Evolutionary conservation across 768 basidiomycete species (phyloP), one percentile per base, ranked within the genome.

Genomic region (Tylopilus sp.): DNA sequence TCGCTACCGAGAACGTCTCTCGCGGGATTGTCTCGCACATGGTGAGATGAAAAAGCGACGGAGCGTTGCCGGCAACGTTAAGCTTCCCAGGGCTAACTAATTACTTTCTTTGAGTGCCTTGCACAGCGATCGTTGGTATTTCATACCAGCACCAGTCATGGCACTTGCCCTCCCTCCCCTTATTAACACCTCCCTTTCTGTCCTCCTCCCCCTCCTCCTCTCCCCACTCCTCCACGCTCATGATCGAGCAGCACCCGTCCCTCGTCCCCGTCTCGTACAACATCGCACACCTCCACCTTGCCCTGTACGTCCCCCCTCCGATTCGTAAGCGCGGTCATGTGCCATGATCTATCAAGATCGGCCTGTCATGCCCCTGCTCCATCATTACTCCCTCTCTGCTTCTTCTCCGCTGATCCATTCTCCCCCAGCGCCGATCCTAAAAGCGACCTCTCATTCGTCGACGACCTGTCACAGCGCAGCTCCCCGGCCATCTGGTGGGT

Each of bases 271-370:
- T 79, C 70, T 34, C 33, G 13, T 85, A 83, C 75, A 80, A 80
- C 79, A 76, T 84, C 53, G 78, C 79, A 36, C 83, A 85, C 65
- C 77, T 85, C 52, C 80, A 85, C 53, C 80, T 78, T 70, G 72
- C 81, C 11, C 76, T 85, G 82, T 81, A 66, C 71, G 78, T 77
- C 45, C 51, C 60, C 40, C 40, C 59, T n/a, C 26, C 38, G 21
- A 56, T 58, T 48, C 59, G 48, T 57, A 59, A 61, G 55, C 64
- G 56, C 56, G 48, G 61, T 63, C 63, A 68, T 59, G n/a, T n/a
- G n/a, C n/a, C n/a, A 49, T 50, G 63, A 69, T 69, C 69, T 50
- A 56, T 61, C 60, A 53, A 47, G 65, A 69, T 69, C 69, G 55
- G 50, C 61, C 55, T 62, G 62, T 62, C 63, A 58, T 42, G 26